Evolutionary conservation across 257 asterid species (phyloP).

Genomic region (Oldenlandia corymbosa): DNA sequence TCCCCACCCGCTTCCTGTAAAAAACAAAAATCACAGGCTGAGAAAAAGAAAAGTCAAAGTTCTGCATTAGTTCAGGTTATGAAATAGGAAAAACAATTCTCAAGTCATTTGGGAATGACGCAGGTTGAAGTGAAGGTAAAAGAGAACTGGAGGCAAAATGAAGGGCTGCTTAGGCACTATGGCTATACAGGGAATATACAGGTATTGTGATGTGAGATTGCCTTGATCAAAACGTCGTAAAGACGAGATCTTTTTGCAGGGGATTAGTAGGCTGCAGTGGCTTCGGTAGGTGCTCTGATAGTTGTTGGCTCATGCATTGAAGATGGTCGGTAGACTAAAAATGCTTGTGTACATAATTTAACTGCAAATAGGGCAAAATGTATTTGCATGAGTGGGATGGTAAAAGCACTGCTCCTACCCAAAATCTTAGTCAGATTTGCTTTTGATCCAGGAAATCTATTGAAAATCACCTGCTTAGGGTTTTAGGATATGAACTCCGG

Average conservation of each 20-base stretch:
- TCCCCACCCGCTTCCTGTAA: too few species aligned
- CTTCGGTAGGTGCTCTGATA: not conserved
- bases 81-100: slow-evolving; percentile 8
- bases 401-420: not conserved
- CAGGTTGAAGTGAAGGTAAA: slow-evolving; percentile 91
- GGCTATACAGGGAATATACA: slow-evolving; percentile 85
- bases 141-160: slow-evolving; percentile 94
- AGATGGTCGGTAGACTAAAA: not conserved
- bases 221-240: not conserved
- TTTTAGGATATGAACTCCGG: too few species aligned
- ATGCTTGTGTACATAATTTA: not conserved
- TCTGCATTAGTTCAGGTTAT: not conserved
- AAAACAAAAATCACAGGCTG: too few species aligned
- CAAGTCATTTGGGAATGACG: not conserved
- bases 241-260: not conserved
- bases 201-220: slow-evolving; percentile 42
- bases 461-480: not conserved
- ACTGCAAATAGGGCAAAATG: too few species aligned
- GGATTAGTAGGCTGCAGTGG: not conserved
- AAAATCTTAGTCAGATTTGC: not conserved
- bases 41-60: not conserved
- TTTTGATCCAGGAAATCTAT: not conserved
- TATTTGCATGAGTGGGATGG: not conserved
- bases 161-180: slow-evolving; percentile 84
- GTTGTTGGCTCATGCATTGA: not conserved